These are phyloP conservation scores for Yamadazyma blattariae DNA, from an alignment of 1,139 yeast genomes.

Conservation along the genomic window DNA sequence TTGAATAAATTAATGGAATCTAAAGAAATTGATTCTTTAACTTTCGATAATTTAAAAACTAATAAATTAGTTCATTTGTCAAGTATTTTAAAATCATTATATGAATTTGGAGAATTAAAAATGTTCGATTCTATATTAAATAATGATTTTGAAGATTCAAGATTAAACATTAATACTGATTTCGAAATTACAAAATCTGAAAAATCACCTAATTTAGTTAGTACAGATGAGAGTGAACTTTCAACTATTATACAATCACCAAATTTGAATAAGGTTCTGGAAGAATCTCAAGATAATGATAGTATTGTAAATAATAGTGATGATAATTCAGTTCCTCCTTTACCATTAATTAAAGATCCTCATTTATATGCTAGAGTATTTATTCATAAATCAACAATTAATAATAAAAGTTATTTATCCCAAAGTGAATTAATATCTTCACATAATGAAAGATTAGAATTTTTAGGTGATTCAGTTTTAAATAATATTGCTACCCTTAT, in stretches of 20 bases:
- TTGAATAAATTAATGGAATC: slow-evolving; percentile 30
- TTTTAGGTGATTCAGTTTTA: slow-evolving; percentile 86
- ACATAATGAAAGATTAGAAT: slow-evolving; percentile 90
- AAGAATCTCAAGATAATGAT: neutral
- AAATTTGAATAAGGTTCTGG: neutral
- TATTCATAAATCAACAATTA: slow-evolving; percentile 73
- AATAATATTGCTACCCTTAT: slow-evolving; percentile 71
- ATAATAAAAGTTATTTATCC: slow-evolving; percentile 54
- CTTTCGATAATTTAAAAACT: slow-evolving; percentile 48
- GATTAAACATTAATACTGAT: slow-evolving; percentile 9
- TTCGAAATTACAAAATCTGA: slow-evolving; percentile 1
- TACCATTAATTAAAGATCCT: slow-evolving; percentile 66
- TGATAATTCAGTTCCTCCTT: slow-evolving; percentile 41
- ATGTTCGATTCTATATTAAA: slow-evolving; percentile 47
- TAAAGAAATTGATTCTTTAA: slow-evolving; percentile 29
- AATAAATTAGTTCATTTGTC: slow-evolving; percentile 59
- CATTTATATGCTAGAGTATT: slow-evolving; percentile 69
- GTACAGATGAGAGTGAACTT: neutral
- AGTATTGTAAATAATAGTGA: neutral
- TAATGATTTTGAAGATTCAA: slow-evolving; percentile 14
- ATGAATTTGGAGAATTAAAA: slow-evolving; percentile 44
- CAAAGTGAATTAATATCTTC: slow-evolving; percentile 56
- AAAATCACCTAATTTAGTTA: neutral
- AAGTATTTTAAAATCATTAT: slow-evolving; percentile 53
- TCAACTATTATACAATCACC: neutral